Evolutionary conservation across 192 early-diverging fungal genomes (phyloP).

Genomic region (Podila minutissima): DNA sequence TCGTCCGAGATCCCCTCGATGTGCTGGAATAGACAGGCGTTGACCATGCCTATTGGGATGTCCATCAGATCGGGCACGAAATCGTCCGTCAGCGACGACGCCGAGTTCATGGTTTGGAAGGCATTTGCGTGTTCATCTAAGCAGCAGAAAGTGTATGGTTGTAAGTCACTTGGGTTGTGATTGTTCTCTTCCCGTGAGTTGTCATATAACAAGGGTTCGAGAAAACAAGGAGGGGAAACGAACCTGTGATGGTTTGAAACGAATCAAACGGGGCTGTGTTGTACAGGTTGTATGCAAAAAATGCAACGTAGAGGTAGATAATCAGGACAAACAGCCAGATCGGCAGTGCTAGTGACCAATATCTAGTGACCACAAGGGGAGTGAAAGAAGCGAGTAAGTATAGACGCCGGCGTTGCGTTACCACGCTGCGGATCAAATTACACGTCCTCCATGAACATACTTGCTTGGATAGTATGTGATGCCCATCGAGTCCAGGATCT

Average conservation of each 20-base stretch:
- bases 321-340: conserved; percentile 80
- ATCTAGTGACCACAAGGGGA: conserved; percentile 40
- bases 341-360: conserved; percentile 87
- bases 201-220: not conserved
- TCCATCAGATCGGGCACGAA: conserved; percentile 71
- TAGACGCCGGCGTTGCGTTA: not conserved
- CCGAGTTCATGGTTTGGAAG: conserved; percentile 49
- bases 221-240: conserved; percentile 17
- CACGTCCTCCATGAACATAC: conserved; percentile 38
- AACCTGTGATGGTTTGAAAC: conserved; percentile 78
- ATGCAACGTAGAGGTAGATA: conserved; percentile 78
- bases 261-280: conserved; percentile 82
- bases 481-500: conserved; percentile 71
- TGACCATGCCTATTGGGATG: conserved; percentile 76
- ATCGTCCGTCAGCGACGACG: conserved; percentile 57
- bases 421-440: not conserved
- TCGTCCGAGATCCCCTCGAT: conserved; percentile 52
- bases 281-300: conserved; percentile 80
- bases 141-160: not conserved
- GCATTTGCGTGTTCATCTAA: conserved; percentile 66
- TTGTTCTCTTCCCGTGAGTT: not conserved
- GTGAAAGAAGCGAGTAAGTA: not conserved
- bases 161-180: not conserved
- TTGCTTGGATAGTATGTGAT: conserved; percentile 89
- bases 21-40: conserved; percentile 74